Base-by-base conservation (phyloP, 371 early-diverging fungal genomes). In the Rhizopus microsporus region DNA sequence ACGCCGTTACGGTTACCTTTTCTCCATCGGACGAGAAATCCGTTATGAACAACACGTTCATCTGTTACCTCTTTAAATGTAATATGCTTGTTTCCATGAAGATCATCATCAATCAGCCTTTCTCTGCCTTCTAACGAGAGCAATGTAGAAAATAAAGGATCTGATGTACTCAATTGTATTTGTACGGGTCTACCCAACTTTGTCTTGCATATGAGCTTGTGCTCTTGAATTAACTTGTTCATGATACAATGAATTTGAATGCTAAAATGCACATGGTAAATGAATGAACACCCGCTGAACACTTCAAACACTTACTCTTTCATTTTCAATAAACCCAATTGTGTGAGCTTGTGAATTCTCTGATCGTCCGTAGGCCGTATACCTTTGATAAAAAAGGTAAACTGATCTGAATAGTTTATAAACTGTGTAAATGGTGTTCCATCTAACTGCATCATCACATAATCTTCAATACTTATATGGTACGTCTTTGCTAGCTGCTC, bases 11-110 rank as follows among this genome's bases (percentile, higher is more conserved):
- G 23, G 23, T 6, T 54, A 60, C 63, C 63, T 60, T 60, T 68
- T 9, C 66, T 54, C 71, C 72, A 77, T 29, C 68, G 59, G 8
- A 54, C 57, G 7, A 37, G 17, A 31, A 77, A 74, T 10, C 77
- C 77, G 57, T 73, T 77, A 3, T 55, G 42, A 4, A 59, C 32
- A 7, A 73, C 39, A 37, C 56, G 46, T 30, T 57, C 44, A 23
- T 73, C 74, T 0, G 45, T 62, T 2, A 76, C 58, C 13, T 68
- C 62, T 17, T 40, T 52, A 30, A 50, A 71, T 1, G 48, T 33
- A 1, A 52, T 57, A 13, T 67, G 30, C 16, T 40, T 46, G 1
- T 48, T 2, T 10, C 65, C 65, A 50, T 63, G 64, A 3, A 38
- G 23, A 29, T 69, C 69, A 29, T 68, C 65, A 2, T 31, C 13